Evolutionary conservation across 129 eudicot species (phyloP), one percentile per base, ranked within the genome.

Genomic region (Lonicera japonica): DNA sequence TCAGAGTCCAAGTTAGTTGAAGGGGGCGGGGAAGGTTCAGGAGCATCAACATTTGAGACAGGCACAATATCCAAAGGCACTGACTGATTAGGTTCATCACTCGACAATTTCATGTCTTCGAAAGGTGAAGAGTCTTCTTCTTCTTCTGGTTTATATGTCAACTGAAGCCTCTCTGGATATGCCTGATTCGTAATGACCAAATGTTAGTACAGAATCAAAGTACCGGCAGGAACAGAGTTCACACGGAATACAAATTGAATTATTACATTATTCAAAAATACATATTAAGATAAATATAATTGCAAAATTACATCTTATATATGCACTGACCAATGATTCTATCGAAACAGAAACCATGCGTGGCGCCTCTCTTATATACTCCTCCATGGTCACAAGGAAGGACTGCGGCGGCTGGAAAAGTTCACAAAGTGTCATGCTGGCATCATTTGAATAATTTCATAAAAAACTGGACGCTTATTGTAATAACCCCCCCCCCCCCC

Each of bases 321-420:
- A 50, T 25, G 11, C 40, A 80, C 87, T 72, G 13, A 94, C 99
- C 83, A 94, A 70, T n/a, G 85, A 61, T 58, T 80, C 85, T 47
- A 70, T 77, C 11, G 95, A 89, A 65, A 76, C 86, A 54, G 77
- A 34, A 24, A 94, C 96, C 80, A 85, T 70, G 60, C 95, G 73
- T 39, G 99, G 99, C 45, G 99, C 96, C 84, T 94, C 99, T 70
- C 80, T 74, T 67, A 94, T 94, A 78, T 94, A 94, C 65, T 94
- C 99, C 61, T 94, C 99, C 99, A 94, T 94, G 53, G 99, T 94
- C 17, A 77, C 86, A 48, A 94, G 86, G 77, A 94, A 94, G 12
- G 99, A 85, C 57, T 94, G 96, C 21, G 99, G 99, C 72, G 99
- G 99, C 99, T 94, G 86, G 15, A 60, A 85, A 29, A 77, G 58